Evolutionary conservation across 2,329 filamentous ascomycete species (phyloP), one percentile per base, ranked within the genome.

Genomic region (Hymenotorrendiella dingleyae): DNA sequence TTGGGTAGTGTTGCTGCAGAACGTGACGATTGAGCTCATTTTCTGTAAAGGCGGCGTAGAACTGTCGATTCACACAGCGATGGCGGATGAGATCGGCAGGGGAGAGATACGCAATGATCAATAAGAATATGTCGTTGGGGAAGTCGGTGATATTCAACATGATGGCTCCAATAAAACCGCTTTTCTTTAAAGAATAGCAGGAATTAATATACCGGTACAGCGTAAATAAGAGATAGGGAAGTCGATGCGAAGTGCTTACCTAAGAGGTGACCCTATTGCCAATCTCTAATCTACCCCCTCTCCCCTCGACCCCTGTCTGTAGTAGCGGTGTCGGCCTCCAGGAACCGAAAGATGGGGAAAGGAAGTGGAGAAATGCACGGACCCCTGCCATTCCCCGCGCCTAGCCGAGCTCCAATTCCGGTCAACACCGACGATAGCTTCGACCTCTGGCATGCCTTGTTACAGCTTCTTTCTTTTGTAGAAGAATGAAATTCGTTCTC

Each of bases 81-180:
- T 69, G 73, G 36, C 67, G 62, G 12, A 80, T 55, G 40, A 70
- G 61, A 48, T 80, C 75, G 14, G 54, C 60, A 2, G 76, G 67
- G 1, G 69, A 59, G 12, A 83, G 64, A 49, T 72, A 57, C 2
- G 54, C 62, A 26, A 74, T 46, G 41, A 82, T 62, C 36, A 78
- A 65, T 45, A 78, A 64, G 52, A 82, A 80, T 35, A 82, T 57
- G 40, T 79, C 75, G 52, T 70, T 68, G n/a, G 78, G 77, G 28
- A 82, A 64, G 12, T 67, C 60, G 8, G 62, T 64, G 22, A 73
- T 60, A 46, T 67, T 61, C 59, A 60, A 63, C 10, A 11, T 38
- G n/a, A n/a, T n/a, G n/a, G n/a, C n/a, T n/a, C n/a, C n/a, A n/a
- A n/a, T n/a, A n/a, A n/a, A n/a, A n/a, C n/a, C n/a, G n/a, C n/a